Conservation (phyloP, 2,329 filamentous ascomycete species). For the Cladophialophora bantiana region DNA sequence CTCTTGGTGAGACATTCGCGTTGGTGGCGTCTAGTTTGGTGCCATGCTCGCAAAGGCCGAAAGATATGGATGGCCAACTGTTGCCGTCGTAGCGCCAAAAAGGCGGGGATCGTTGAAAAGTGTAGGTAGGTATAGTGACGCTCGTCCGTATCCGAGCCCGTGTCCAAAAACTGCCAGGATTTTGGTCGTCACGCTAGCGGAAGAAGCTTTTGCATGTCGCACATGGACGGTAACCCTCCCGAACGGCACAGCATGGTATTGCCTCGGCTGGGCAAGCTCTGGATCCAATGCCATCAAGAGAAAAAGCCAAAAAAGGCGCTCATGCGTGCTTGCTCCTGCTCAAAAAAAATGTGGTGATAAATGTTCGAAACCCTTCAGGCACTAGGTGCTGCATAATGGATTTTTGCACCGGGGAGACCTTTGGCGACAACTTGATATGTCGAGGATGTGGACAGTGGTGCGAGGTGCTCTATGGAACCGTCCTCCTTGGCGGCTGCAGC, state of each 20-base stretch:
- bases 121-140: not conserved
- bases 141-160: not conserved
- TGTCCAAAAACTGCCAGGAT: not conserved
- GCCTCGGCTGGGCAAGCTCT: too few species aligned
- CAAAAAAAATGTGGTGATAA: not conserved
- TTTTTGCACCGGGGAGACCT: slow-evolving; percentile 21
- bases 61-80: not conserved
- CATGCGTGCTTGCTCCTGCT: not conserved
- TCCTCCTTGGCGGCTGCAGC: slow-evolving; percentile 29
- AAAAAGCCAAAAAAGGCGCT: too few species aligned
- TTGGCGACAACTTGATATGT: slow-evolving; percentile 28
- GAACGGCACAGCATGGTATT: too few species aligned
- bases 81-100: not conserved
- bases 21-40: not conserved
- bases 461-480: slow-evolving; percentile 9
- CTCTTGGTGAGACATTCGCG: not conserved
- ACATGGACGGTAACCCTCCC: too few species aligned
- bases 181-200: not conserved
- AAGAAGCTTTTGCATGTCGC: too few species aligned
- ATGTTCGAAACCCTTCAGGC: slow-evolving; percentile 23
- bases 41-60: not conserved
- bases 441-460: slow-evolving; percentile 13
- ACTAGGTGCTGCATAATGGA: slow-evolving; percentile 36
- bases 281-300: too few species aligned
- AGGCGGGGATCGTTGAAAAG: not conserved